Base-by-base conservation (phyloP, 1,284 basidiomycete species). In the Tylopilus orsonianus region DNA sequence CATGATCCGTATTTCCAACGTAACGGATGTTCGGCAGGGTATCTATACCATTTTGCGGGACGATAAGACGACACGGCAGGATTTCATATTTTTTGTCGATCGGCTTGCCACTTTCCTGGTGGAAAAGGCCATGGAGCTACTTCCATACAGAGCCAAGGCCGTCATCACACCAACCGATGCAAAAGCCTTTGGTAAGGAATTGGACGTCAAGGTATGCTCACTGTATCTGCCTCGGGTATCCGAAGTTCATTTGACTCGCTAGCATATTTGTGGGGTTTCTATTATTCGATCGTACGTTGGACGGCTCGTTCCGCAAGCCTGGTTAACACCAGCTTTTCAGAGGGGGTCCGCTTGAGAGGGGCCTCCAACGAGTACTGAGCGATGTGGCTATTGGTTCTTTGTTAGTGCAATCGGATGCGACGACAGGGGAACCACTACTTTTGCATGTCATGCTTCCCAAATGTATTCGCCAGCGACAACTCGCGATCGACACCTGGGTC, bases 41-140 rank as follows among this genome's bases (percentile, higher is more conserved):
- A 93, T 96, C 14, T 86, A 90, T 66, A 97, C 94, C 0, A 85
- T 90, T 29, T 66, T 97, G 26, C 81, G 95, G 24, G 85, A 93
- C 58, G 73, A 72, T 50, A 75, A 72, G 8, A 90, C 90, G 0
- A 71, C 74, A 9, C 75, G 85, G 22, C 88, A 90, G 56, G 93
- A 97, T 62, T 98, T 97, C 60, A 82, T 95, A 16, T 93, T 93
- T 72, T 92, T 90, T 60, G 79, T 80, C 8, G 93, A 97, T 66
- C 79, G 95, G 16, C 71, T 98, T 8, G 84, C 93, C 0, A 93
- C 90, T 0, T 71, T 93, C 30, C 73, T 98, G 26, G 83, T 91
- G 5, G 96, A 98, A 68, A 78, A 84, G 60, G 93, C 94, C 0
- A 75, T 96, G 60, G 85, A 87, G 27, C 74, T 85, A 53, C 75